Conservation (phyloP, 2,329 filamentous ascomycete species). For the Fusarium staphyleae region DNA sequence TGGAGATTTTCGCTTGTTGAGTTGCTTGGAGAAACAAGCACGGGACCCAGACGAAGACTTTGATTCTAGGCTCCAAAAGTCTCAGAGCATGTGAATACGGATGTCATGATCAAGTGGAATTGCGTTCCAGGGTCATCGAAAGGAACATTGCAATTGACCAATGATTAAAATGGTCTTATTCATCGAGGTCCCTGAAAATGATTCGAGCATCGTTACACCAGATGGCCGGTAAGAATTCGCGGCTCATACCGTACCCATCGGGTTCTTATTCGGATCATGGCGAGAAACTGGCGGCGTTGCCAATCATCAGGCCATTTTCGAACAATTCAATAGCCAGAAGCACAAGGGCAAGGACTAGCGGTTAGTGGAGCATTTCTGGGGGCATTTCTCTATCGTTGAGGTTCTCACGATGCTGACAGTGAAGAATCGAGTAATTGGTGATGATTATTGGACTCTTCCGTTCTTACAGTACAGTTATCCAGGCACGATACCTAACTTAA, state of each 20-base stretch:
- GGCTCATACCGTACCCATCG: constrained; percentile 20
- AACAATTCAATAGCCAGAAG: constrained; percentile 1
- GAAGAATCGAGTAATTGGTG: constrained; percentile 10
- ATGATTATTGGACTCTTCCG: too few relatives aligned
- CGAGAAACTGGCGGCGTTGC: not conserved
- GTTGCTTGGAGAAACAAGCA: not conserved
- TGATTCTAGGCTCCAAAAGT: not conserved
- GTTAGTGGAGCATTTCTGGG: constrained; percentile 1
- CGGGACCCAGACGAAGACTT: not conserved
- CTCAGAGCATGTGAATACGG: constrained; percentile 22
- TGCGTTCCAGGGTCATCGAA: constrained; percentile 4
- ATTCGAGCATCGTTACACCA: constrained; percentile 35
- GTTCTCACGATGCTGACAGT: not conserved
- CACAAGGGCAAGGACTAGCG: not conserved
- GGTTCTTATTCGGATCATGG: constrained; percentile 40
- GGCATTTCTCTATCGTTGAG: not conserved
- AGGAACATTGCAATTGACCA: constrained; percentile 30
- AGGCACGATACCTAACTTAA: too few relatives aligned
- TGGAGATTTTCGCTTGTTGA: not conserved
- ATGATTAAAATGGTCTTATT: constrained; percentile 38
- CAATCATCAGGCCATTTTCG: constrained; percentile 39
- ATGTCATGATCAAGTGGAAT: constrained; percentile 4
- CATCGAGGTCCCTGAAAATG: constrained; percentile 37
- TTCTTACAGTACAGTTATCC: too few relatives aligned
- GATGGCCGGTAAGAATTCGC: constrained; percentile 21